Evolutionary conservation across 2,329 filamentous ascomycete genomes (phyloP).

Genomic region (Verticillium nonalfalfae): DNA sequence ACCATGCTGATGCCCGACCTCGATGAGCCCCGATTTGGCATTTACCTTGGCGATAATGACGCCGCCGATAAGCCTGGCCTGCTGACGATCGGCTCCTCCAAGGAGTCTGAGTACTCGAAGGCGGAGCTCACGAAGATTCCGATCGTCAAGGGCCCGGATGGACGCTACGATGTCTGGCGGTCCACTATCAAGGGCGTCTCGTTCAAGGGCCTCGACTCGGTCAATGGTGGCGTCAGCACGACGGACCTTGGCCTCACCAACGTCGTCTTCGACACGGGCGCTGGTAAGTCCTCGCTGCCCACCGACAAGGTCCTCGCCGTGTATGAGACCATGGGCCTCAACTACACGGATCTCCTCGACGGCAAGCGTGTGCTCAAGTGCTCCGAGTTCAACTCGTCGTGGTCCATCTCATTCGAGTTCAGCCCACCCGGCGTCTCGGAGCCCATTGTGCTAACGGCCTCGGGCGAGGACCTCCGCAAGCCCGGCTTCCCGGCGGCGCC

Average conservation of each 20-base stretch:
- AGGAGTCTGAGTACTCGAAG: conserved; percentile 20
- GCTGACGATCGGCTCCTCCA: conserved; percentile 24
- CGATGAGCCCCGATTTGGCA: conserved; percentile 22
- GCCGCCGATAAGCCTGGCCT: conserved; percentile 14
- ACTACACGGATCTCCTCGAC: conserved; percentile 21
- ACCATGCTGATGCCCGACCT: conserved; percentile 23
- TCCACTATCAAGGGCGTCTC: conserved; percentile 8
- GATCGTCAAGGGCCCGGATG: conserved; percentile 3
- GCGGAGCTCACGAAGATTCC: conserved; percentile 7
- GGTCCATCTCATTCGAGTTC: conserved; percentile 23
- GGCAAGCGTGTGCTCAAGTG: conserved; percentile 23
- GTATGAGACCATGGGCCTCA: conserved; percentile 26
- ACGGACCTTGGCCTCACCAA: conserved; percentile 3
- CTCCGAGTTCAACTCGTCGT: conserved; percentile 26
- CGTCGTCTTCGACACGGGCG: conserved; percentile 26
- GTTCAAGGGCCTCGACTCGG: conserved; percentile 9
- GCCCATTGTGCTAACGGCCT: conserved; percentile 16
- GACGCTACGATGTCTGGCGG: conserved; percentile 24
- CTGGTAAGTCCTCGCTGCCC: conserved; percentile 18
- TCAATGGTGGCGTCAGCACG: conserved; percentile 2
- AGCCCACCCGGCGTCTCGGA: conserved; percentile 9
- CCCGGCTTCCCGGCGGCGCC: conserved; percentile 24
- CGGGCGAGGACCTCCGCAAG: conserved; percentile 21
- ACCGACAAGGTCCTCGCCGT: conserved; percentile 15
- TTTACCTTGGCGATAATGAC: conserved; percentile 19